Percentiles rank a stretch among this genome's conserved stretches.
These are phyloP conservation scores for Fusarium brevicatenulatum DNA, from an alignment of 2,329 filamentous ascomycete species.

Conservation along the genomic window DNA sequence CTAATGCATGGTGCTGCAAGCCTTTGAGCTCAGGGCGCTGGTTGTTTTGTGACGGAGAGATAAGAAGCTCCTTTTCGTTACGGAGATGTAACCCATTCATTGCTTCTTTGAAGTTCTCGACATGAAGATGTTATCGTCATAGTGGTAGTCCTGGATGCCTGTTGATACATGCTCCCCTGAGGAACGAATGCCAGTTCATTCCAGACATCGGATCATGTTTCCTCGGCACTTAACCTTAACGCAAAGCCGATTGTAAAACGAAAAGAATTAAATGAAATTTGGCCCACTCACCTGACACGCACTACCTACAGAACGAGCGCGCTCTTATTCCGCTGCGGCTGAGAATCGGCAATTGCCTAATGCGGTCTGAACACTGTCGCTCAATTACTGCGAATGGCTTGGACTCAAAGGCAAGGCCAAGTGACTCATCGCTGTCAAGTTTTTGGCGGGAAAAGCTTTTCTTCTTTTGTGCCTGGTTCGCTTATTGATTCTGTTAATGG, in stretches of 20 bases:
- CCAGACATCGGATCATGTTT: background rate
- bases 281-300: constrained; percentile 24
- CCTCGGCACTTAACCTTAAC: background rate
- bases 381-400: background rate
- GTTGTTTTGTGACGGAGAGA: background rate
- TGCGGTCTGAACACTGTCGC: constrained; percentile 7
- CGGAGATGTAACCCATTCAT: background rate
- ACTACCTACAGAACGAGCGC: background rate
- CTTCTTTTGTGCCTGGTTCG: background rate
- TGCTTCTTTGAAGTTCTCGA: background rate
- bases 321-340: constrained; percentile 20
- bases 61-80: background rate
- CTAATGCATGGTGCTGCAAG: constrained; percentile 15
- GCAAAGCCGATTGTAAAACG: background rate
- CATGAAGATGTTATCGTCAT: too few species aligned
- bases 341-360: constrained; percentile 15
- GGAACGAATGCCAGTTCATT: background rate
- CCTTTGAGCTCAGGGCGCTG: background rate
- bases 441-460: background rate
- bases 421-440: background rate
- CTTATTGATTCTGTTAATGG: background rate
- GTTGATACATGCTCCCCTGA: background rate
- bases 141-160: too few species aligned
- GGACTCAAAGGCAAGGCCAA: background rate
- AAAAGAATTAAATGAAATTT: background rate